Evolutionary conservation across 805 yeast genomes (phyloP), one percentile per base, ranked within the genome.

Genomic region (Candida anglica): DNA sequence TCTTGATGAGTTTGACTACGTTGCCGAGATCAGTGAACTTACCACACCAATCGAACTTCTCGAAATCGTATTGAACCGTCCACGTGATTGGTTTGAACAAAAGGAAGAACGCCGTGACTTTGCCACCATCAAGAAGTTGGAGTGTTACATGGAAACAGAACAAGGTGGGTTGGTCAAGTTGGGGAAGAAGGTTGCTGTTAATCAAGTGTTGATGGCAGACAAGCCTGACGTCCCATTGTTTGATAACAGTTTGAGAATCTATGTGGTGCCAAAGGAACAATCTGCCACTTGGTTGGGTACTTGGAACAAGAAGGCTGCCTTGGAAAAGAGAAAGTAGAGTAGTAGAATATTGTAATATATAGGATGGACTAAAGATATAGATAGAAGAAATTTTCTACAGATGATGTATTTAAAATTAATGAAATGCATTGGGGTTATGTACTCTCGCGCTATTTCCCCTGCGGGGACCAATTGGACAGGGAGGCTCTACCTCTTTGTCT

Each of bases 141-240:
- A 84, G 33, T 81, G 82, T 5, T 91, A 71, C 56, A 79, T 86
- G 79, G 97, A 86, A 55, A 86, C 96, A 0, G 69, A 62, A 20
- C 50, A 77, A 2, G 96, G 96, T 32, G 97, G 97, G 0, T 68
- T 91, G 40, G 80, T 87, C 28, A 87, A 86, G 57, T 77, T 83
- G 4, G 96, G 96, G 18, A 85, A 81, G 54, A 86, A 84, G 43
- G 73, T 79, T 15, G 64, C 84, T 1, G 53, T 91, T 15, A 73
- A 76, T 47, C 73, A 74, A 33, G 83, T 81, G 0, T 66, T 91
- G 42, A 71, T 77, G 62, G 70, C 76, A 32, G 75, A 71, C 23
- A 59, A 60, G 6, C 85, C 94, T 11, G 68, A 67, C 16, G 77
- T 86, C 6, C 95, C 96, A 2, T 56, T 89, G 27, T 79, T 89